Conservation (phyloP, 495 filamentous ascomycete genomes). For the Neurospora pannonica region DNA sequence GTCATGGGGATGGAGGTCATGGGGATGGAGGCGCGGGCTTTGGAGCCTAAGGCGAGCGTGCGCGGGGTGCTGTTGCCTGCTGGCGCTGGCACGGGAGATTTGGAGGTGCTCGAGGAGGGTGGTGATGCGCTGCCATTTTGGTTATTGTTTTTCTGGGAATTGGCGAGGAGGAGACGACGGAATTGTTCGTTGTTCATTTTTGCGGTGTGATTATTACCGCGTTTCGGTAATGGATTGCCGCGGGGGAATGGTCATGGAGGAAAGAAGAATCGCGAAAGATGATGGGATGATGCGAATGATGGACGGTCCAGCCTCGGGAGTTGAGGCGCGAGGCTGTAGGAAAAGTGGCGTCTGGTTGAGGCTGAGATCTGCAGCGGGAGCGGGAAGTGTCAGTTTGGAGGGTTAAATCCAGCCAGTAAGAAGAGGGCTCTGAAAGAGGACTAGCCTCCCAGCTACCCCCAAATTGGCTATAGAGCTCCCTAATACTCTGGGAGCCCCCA, state of each 20-base stretch:
- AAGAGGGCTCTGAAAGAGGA: too few relatives aligned
- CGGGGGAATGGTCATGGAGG: background rate
- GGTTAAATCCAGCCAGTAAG: too few relatives aligned
- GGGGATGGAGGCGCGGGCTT: conserved; percentile 65
- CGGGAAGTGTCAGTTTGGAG: too few relatives aligned
- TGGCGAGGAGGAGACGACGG: conserved; percentile 65
- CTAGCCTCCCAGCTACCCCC: too few relatives aligned
- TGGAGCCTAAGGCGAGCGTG: conserved; percentile 45
- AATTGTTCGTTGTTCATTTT: conserved; percentile 96
- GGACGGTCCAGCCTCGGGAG: background rate
- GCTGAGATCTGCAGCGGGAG: background rate
- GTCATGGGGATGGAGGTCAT: too few relatives aligned
- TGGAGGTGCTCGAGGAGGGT: conserved; percentile 16
- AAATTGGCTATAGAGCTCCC: too few relatives aligned
- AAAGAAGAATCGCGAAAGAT: background rate
- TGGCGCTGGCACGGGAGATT: background rate
- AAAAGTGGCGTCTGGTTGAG: background rate
- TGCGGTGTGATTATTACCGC: background rate
- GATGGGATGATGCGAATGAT: background rate
- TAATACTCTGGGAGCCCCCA: too few relatives aligned
- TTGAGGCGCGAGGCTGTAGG: background rate
- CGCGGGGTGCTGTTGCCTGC: conserved; percentile 17
- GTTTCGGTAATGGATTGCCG: background rate
- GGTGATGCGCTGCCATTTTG: conserved; percentile 30
- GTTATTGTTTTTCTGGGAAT: conserved; percentile 26